phyloP scores from a whole-genome alignment of 2,329 filamentous ascomycete species.

The Monilinia fructicola region DNA sequence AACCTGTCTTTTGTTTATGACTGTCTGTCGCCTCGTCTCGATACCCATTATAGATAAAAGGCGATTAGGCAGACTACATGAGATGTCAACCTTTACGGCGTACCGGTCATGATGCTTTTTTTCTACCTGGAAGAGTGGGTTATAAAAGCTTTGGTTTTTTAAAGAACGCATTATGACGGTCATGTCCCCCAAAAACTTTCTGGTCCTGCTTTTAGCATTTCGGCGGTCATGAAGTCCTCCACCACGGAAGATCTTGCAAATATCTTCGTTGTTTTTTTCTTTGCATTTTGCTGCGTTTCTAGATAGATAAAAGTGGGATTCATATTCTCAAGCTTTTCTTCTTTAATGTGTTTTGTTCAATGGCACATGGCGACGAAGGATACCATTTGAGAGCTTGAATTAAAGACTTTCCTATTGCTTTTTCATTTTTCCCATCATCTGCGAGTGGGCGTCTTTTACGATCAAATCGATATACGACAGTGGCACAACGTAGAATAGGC shows the following conservation, averaged over 20 bases:
- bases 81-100: conserved; percentile 37
- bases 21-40: conserved; percentile 35
- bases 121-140: conserved; percentile 32
- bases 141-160: conserved; percentile 27
- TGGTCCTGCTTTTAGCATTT: conserved; percentile 30
- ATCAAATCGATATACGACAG: conserved; percentile 22
- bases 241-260: conserved; percentile 38
- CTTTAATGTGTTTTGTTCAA: conserved; percentile 17
- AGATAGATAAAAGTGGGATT: conserved; percentile 39
- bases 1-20: conserved; percentile 43
- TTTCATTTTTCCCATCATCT: conserved; percentile 35
- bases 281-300: conserved; percentile 29
- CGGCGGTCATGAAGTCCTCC: conserved; percentile 31
- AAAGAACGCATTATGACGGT: conserved; percentile 42
- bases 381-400: conserved; percentile 27
- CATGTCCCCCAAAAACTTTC: conserved; percentile 38
- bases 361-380: conserved; percentile 25
- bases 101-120: conserved; percentile 40
- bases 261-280: conserved; percentile 32
- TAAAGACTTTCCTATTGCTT: conserved; percentile 25
- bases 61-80: conserved; percentile 39
- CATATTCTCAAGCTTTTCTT: conserved; percentile 31
- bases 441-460: conserved; percentile 33
- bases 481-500: conserved; percentile 27
- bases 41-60: conserved; percentile 42